Base-by-base conservation (phyloP, 208 protist genomes). In the Acanthamoeba castellanii region DNA sequence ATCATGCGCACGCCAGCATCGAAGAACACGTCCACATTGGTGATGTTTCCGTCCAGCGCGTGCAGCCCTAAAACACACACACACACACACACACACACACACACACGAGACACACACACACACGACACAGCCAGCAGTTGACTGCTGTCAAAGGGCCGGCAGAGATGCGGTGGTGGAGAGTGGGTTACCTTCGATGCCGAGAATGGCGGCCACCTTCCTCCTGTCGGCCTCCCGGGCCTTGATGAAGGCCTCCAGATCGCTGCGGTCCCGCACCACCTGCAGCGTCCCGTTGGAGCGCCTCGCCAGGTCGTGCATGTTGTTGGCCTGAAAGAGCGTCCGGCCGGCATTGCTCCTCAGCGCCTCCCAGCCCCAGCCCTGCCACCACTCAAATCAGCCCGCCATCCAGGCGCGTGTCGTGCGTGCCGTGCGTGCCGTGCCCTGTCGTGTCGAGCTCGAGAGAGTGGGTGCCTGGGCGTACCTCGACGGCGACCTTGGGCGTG, bases 21-120 rank as follows among this genome's bases (percentile, higher is more conserved):
- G 27, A 91, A 95, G 92, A 95, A 88, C 18, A 95, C 61, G 59
- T 95, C 82, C n/a, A 95, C 72, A 27, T 88, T 95, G 81, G 76
- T 81, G 81, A 95, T 59, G 61, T 95, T 95, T 50, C 74, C 74
- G 30, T 84, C 66, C 45, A 95, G n/a, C 45, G 72, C 66, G 45
- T 95, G 92, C 27, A 87, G 74, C 5, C 81, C 76, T 85, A n/a
- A 18, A 11, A 32, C 0, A 32, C 37, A 8, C 37, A 34, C 37
- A 78, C 47, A 52, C 47, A 52, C 47, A 52, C 47, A 52, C 47
- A 52, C 47, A 52, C 47, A 52, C 32, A 42, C 47, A 52, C 47
- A 52, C 47, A 52, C 47, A 52, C 47, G 16, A 55, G 7, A 52
- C 47, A 52, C 32, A 42, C 47, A 52, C 47, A 52, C 47, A 52